These are phyloP conservation scores for Plasmodium cynomolgi DNA, from an alignment of 169 alveolate genomes.

Conservation along the genomic window DNA sequence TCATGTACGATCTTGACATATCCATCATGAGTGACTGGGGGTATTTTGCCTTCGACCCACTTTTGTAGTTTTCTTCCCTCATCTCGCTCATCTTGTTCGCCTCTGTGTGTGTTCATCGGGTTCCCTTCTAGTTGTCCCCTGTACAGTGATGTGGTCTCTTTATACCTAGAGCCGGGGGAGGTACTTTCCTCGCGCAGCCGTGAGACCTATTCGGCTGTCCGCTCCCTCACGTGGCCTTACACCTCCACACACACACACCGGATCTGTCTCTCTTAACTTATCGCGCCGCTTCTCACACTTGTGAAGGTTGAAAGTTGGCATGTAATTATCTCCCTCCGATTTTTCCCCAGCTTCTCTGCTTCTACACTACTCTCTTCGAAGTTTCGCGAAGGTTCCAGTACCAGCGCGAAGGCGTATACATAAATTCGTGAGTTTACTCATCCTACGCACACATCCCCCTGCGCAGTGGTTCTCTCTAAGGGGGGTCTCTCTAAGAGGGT, in stretches of 20 bases:
- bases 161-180: background rate
- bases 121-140: background rate
- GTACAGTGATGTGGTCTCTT: background rate
- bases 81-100: conserved; percentile 20
- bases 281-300: background rate
- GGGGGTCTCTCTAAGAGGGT: background rate
- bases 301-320: background rate
- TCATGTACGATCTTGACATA: conserved; percentile 64
- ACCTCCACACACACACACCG: background rate
- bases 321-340: background rate
- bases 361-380: background rate
- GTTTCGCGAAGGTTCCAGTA: background rate
- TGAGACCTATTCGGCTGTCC: background rate
- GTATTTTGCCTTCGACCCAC: conserved; percentile 24
- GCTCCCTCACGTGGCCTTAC: background rate
- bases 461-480: background rate
- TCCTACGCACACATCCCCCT: background rate
- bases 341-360: background rate
- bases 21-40: conserved; percentile 70
- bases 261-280: background rate
- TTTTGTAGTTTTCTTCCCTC: conserved; percentile 47
- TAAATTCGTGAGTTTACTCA: background rate
- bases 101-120: background rate
- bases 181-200: background rate
- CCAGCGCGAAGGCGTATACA: background rate